These are phyloP conservation scores for Ogataea polymorpha DNA, from an alignment of 805 yeast species.

Conservation along the genomic window DNA sequence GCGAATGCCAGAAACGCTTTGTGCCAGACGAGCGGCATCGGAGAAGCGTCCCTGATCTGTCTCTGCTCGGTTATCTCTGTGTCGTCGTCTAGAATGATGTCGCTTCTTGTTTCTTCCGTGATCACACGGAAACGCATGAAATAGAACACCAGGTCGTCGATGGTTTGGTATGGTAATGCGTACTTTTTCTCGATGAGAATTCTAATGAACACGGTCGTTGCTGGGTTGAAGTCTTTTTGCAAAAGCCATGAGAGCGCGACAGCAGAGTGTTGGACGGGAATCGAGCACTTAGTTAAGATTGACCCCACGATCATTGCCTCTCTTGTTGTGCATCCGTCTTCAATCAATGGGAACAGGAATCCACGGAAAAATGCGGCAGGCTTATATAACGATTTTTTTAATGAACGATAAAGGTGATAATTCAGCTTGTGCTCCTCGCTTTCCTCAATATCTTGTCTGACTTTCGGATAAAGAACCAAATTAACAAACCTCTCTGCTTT, in stretches of 20 bases:
- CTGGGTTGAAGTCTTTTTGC: slow-evolving; percentile 80
- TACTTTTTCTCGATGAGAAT: slow-evolving; percentile 90
- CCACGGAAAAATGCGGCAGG: slow-evolving; percentile 99
- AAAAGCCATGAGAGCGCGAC: slow-evolving; percentile 87
- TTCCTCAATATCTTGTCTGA: slow-evolving; percentile 67
- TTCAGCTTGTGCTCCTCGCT: slow-evolving; percentile 76
- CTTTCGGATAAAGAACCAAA: slow-evolving; percentile 64
- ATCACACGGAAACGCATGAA: slow-evolving; percentile 85
- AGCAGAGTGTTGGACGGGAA: slow-evolving; percentile 93
- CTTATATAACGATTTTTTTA: slow-evolving; percentile 90
- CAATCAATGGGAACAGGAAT: slow-evolving; percentile 85
- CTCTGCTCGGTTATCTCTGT: slow-evolving; percentile 32
- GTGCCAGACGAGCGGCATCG: slow-evolving; percentile 95
- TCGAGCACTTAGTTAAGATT: slow-evolving; percentile 80
- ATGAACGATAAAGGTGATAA: slow-evolving; percentile 87
- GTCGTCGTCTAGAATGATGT: slow-evolving; percentile 23
- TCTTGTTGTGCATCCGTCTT: slow-evolving; percentile 81
- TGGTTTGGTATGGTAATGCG: slow-evolving; percentile 94
- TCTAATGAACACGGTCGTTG: slow-evolving; percentile 86
- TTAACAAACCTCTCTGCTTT: slow-evolving; percentile 86
- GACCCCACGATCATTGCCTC: slow-evolving; percentile 97
- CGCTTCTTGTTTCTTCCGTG: slow-evolving; percentile 34
- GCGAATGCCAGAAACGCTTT: slow-evolving; percentile 93
- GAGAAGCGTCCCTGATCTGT: slow-evolving; percentile 39
- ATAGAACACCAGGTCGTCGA: slow-evolving; percentile 90